These are phyloP conservation scores for Boletus chippewaensis DNA, from an alignment of 1,284 basidiomycete genomes.

Conservation along the genomic window DNA sequence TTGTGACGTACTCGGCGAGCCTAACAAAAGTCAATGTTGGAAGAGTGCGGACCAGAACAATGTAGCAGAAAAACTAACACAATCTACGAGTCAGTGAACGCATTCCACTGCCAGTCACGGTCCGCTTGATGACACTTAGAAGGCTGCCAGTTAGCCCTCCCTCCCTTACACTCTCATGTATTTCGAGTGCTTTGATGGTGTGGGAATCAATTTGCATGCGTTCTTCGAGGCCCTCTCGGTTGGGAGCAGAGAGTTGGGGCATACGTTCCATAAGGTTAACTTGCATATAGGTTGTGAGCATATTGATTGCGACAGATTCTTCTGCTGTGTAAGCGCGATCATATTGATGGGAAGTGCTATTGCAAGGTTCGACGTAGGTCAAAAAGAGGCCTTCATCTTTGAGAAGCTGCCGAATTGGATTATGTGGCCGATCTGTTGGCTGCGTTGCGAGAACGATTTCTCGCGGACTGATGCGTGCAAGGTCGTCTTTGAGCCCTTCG, in stretches of 20 bases:
- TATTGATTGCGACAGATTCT: slow-evolving; percentile 55
- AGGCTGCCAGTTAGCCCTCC: slow-evolving; percentile 73
- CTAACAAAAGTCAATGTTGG: slow-evolving; percentile 34
- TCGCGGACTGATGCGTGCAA: slow-evolving; percentile 75
- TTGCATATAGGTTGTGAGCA: slow-evolving; percentile 67
- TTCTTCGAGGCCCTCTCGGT: slow-evolving; percentile 47
- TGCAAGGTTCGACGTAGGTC: slow-evolving; percentile 36
- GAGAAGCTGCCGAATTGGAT: slow-evolving; percentile 44
- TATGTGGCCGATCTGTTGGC: slow-evolving; percentile 34
- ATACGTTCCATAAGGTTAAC: slow-evolving; percentile 74
- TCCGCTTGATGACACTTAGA: slow-evolving; percentile 72
- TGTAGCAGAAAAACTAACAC: slow-evolving; percentile 42
- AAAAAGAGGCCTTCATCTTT: slow-evolving; percentile 48
- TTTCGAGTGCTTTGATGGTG: slow-evolving; percentile 85
- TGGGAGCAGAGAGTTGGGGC: slow-evolving; percentile 59
- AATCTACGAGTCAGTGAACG: slow-evolving; percentile 72
- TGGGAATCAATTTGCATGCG: slow-evolving; percentile 89
- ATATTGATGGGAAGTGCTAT: neutral
- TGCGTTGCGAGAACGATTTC: slow-evolving; percentile 69
- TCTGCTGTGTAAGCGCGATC: slow-evolving; percentile 27
- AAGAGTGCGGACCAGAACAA: slow-evolving; percentile 6
- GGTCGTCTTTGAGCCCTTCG: slow-evolving; percentile 68
- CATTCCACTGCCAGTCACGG: slow-evolving; percentile 74
- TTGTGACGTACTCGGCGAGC: slow-evolving; percentile 80
- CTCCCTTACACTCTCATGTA: slow-evolving; percentile 71